Base-by-base conservation (phyloP, 2,329 filamentous ascomycete species). In the Aspergillus puulaauensis region DNA sequence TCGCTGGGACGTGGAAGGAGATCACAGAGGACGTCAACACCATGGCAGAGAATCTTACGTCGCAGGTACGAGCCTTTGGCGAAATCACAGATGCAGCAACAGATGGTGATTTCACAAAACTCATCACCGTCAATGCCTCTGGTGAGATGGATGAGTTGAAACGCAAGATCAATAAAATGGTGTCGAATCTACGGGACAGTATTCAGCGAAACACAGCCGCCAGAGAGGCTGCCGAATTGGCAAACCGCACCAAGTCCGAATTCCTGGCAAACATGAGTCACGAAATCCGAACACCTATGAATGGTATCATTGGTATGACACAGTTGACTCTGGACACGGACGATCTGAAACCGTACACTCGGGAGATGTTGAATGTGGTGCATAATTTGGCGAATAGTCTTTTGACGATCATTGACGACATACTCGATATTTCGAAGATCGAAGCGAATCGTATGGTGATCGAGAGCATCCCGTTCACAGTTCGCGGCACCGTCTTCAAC, bases 101-200 rank as follows among this genome's bases (percentile, higher is more conserved):
- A 58, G 93, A 96, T 72, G 95, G 95, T 62, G 93, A 99, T 75
- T 98, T 98, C 74, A 96, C 91, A 23, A 96, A 97, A 73, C 86
- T 96, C 57, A 93, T 99, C 73, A 96, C 95, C 48, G 93, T 99
- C 17, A 93, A 97, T 74, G 95, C 95, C 19, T 97, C 93, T 12
- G 95, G 95, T 63, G 95, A 99, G 76, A 98, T 99, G 95, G 95
- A 98, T 76, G 93, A 98, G 75, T 83, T 99, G 67, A 99, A 99
- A 79, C 88, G 93, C 69, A 98, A 98, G 82, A 98, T 99, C 83
- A 99, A 98, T 74, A 91, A 96, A 79, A 99, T 99, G 95, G 93
- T 98, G 53, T 95, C 90, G 72, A 96, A 96, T 72, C 79, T 99
- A 61, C 83, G 93, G 66, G 95, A 98, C 77, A 96, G 90, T 82